A percentile compares a stretch with the other conserved stretches of the same genome.
These are phyloP conservation scores for Elsinoe necatrix DNA, from an alignment of 2,329 filamentous ascomycete genomes.

Conservation along the genomic window DNA sequence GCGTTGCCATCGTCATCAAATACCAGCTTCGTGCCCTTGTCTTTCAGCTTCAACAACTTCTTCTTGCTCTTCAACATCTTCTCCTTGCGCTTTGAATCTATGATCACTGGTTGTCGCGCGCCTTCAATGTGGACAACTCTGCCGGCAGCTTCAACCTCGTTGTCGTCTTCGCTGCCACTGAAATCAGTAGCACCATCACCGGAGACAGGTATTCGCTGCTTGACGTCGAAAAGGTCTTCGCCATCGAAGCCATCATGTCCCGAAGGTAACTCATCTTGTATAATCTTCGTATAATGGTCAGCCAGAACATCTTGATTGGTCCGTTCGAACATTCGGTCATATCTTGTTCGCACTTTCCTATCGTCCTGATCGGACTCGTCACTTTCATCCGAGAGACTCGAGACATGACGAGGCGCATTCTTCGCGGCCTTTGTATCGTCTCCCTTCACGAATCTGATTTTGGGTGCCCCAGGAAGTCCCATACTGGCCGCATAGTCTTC, in stretches of 20 bases:
- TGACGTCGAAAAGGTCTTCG: slow-evolving; percentile 80
- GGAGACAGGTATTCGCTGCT: slow-evolving; percentile 60
- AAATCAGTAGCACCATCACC: slow-evolving; percentile 28
- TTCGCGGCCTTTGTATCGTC: slow-evolving; percentile 80
- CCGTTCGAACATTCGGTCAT: slow-evolving; percentile 95
- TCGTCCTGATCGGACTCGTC: slow-evolving; percentile 48
- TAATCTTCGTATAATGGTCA: slow-evolving; percentile 84
- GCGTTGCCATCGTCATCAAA: slow-evolving; percentile 88
- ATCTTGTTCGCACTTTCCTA: slow-evolving; percentile 71
- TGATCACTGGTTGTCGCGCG: slow-evolving; percentile 60
- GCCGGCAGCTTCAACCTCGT: slow-evolving; percentile 39
- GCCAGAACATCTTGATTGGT: slow-evolving; percentile 93
- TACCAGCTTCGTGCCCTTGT: slow-evolving; percentile 72
- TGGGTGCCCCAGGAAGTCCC: slow-evolving; percentile 81
- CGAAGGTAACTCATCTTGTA: slow-evolving; percentile 47
- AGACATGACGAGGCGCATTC: slow-evolving; percentile 61
- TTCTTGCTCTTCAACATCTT: slow-evolving; percentile 94
- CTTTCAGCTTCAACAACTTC: slow-evolving; percentile 82
- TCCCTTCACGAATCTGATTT: slow-evolving; percentile 87
- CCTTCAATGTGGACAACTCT: slow-evolving; percentile 56
- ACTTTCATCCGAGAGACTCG: slow-evolving; percentile 48
- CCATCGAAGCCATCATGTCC: slow-evolving; percentile 32
- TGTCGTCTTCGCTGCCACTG: slow-evolving; percentile 37
- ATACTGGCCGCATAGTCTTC: slow-evolving; percentile 80
- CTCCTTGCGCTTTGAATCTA: slow-evolving; percentile 91